Base-by-base conservation (phyloP, 2,329 filamentous ascomycete genomes). In the Hirsutella thompsonii region DNA sequence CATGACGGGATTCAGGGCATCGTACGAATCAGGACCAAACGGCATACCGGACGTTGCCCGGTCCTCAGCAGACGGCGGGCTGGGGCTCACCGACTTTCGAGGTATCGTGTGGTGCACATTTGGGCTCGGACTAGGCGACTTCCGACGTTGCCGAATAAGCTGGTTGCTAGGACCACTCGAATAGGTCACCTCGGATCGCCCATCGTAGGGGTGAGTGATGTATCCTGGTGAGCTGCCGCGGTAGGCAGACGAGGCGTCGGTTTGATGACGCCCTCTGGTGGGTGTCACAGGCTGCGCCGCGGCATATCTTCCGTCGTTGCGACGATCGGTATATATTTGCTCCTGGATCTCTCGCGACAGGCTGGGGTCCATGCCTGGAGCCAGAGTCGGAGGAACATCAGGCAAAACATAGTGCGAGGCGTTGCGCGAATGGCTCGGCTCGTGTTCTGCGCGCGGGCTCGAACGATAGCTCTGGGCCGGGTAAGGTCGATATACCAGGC, bases 21-120 rank as follows among this genome's bases (percentile, higher is more conserved):
- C 78, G 53, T 86, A 89, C 28, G 77, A 81, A 54, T 89, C 84
- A 0, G 84, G 84, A 0, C 79, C 76, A 51, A 86, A 90, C 0
- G 83, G 83, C 4, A 83, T 60, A 14, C 70, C 72, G 2, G 80
- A 82, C 5, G 74, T 51, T 38, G 72, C 64, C 43, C 74, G 68
- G 37, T 64, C 57, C 37, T 63, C 68, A 40, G 61, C 57, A 30
- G 56, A 67, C 19, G 56, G 71, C 46, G 83, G 82, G 2, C 74
- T 73, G 2, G 83, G 81, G 50, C 82, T 87, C 26, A 88, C 74
- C 1, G 83, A 87, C 57, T 89, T 89, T 40, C 83, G 76, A 44
- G 64, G 69, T 46, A 79, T 76, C 28, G 71, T 74, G 47, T 74
- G 70, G 49, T 69, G 57, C 48, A 65, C 54, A 48, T 59, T 59